Conservation (phyloP, 805 yeast species). For the Wickerhamomyces mucosus region DNA sequence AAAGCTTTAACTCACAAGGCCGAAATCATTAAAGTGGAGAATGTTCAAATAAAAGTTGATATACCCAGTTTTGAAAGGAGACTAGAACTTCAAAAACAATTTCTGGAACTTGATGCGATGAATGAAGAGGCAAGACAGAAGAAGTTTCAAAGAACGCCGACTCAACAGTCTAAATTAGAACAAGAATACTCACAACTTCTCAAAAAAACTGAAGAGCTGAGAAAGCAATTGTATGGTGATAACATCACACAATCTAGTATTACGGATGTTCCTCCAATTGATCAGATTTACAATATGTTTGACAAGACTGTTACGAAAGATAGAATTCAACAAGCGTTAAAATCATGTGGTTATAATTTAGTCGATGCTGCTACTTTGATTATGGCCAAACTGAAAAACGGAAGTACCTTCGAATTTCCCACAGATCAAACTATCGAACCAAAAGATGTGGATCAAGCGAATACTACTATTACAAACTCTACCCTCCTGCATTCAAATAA, state of each 20-base stretch:
- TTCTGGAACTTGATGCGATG: conserved; percentile 10
- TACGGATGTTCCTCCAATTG: conserved; percentile 25
- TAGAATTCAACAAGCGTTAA: conserved; percentile 27
- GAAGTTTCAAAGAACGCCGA: background rate
- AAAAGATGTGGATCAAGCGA: no score
- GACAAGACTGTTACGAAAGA: conserved; percentile 22
- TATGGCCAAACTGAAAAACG: conserved; percentile 13
- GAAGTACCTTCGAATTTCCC: background rate
- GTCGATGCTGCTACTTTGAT: conserved; percentile 16
- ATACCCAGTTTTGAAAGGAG: conserved; percentile 19
- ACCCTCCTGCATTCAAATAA: no score
- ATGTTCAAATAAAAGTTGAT: conserved; percentile 10
- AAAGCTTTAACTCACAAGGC: conserved; percentile 7
- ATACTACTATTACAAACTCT: no score
- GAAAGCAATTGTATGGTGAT: conserved; percentile 13
- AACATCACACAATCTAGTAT: conserved; percentile 3
- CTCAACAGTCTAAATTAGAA: conserved; percentile 1
- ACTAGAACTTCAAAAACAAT: conserved; percentile 17
- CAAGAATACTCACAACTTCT: conserved; percentile 12
- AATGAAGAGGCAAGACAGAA: conserved; percentile 2
- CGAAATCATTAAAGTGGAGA: conserved; percentile 15
- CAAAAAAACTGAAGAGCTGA: conserved; percentile 11
- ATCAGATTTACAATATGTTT: conserved; percentile 24
- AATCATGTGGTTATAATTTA: conserved; percentile 27
- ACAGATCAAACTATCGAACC: background rate